Evolutionary conservation across 1,139 yeast species (phyloP).

Genomic region (Taphrina sp.): DNA sequence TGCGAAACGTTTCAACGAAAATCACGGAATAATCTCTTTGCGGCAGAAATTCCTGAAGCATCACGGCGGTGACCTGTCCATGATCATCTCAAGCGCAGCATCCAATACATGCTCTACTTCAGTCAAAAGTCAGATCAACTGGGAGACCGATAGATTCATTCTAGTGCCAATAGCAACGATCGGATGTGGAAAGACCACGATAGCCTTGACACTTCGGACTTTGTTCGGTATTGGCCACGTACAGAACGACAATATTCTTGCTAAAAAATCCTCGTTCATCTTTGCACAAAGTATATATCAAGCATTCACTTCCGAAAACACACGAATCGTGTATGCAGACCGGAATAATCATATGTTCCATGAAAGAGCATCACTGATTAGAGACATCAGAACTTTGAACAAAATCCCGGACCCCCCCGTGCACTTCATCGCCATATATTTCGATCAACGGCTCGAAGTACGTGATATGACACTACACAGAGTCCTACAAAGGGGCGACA

Average conservation of each 20-base stretch:
- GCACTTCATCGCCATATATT: slow-evolving; percentile 64
- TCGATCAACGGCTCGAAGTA: slow-evolving; percentile 49
- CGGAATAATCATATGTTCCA: slow-evolving; percentile 73
- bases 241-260: slow-evolving; percentile 77
- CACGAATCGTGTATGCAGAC: slow-evolving; percentile 66
- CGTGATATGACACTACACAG: slow-evolving; percentile 56
- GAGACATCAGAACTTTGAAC: slow-evolving; percentile 48
- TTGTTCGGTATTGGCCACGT: slow-evolving; percentile 68
- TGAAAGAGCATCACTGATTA: slow-evolving; percentile 68
- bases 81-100: slow-evolving; percentile 41
- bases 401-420: slow-evolving; percentile 38
- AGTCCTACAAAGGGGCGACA: slow-evolving; percentile 71
- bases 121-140: neutral
- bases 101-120: neutral
- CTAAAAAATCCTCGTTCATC: slow-evolving; percentile 46
- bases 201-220: slow-evolving; percentile 58
- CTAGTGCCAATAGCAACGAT: slow-evolving; percentile 83
- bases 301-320: slow-evolving; percentile 41
- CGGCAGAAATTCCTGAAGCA: slow-evolving; percentile 59
- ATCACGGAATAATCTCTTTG: slow-evolving; percentile 72
- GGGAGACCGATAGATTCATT: slow-evolving; percentile 49
- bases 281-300: slow-evolving; percentile 56
- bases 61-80: slow-evolving; percentile 52
- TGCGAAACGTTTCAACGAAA: slow-evolving; percentile 52
- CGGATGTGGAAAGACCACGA: slow-evolving; percentile 94